A percentile compares a stretch with the other conserved stretches of the same genome.
Conservation (phyloP, 768 basidiomycete genomes). For the Crucibulum laeve region DNA sequence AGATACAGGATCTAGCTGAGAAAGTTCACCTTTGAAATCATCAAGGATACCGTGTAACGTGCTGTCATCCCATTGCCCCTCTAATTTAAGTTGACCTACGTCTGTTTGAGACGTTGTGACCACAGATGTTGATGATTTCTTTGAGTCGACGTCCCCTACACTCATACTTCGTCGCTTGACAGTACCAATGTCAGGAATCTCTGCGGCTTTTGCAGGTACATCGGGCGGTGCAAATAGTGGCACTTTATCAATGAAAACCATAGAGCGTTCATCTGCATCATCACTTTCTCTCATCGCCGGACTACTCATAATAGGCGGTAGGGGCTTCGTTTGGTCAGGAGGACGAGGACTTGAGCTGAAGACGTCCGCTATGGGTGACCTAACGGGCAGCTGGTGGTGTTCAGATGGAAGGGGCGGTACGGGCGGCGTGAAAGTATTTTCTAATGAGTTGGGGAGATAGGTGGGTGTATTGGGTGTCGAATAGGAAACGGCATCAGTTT, state of each 20-base stretch:
- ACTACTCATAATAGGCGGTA: constrained; percentile 51
- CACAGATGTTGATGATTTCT: constrained; percentile 34
- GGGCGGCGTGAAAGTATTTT: constrained; percentile 43
- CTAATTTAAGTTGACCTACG: no score
- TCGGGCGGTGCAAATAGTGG: constrained; percentile 27
- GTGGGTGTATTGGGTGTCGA: constrained; percentile 25
- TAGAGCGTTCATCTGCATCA: constrained; percentile 48
- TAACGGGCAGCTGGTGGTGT: constrained; percentile 29
- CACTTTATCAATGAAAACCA: constrained; percentile 52
- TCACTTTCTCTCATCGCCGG: constrained; percentile 32
- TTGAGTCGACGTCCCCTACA: constrained; percentile 59
- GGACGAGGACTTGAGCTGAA: constrained; percentile 31
- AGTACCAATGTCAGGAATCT: constrained; percentile 20
- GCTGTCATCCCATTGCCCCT: constrained; percentile 29
- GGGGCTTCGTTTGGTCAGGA: constrained; percentile 49
- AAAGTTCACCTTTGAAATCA: constrained; percentile 71
- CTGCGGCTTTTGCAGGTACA: constrained; percentile 24
- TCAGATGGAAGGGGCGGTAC: constrained; percentile 48
- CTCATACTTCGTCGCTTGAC: constrained; percentile 70
- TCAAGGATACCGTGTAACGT: constrained; percentile 60
- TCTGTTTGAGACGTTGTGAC: no score
- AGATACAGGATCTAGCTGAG: constrained; percentile 56
- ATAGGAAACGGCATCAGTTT: constrained; percentile 43
- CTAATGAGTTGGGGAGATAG: constrained; percentile 36
- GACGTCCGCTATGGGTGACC: constrained; percentile 49